phyloP scores from a whole-genome alignment of 139 green algal species.

The Eudorina sp. region DNA sequence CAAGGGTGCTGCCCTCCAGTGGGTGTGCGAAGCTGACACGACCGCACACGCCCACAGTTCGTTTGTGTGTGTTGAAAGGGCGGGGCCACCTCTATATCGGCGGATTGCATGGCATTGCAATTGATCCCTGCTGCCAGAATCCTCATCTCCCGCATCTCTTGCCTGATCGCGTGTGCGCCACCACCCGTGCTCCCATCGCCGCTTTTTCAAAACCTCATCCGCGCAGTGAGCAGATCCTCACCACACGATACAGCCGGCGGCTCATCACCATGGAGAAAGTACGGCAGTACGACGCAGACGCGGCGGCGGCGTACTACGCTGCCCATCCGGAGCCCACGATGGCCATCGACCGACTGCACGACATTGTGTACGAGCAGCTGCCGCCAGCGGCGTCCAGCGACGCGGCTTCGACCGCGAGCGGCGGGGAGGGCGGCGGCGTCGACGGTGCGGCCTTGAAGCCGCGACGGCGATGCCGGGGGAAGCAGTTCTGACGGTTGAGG shows the following conservation, averaged over 20 bases:
- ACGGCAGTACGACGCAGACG: conserved; percentile 47
- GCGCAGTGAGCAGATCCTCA: conserved; percentile 87
- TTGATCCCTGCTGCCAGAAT: too few relatives aligned
- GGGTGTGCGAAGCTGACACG: too few relatives aligned
- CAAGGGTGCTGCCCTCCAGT: too few relatives aligned
- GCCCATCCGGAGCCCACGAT: conserved; percentile 47
- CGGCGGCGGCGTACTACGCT: conserved; percentile 43
- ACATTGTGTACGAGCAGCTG: conserved; percentile 45
- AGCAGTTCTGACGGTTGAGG: conserved; percentile 5
- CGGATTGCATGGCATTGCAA: too few relatives aligned
- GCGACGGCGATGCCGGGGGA: conserved; percentile 31
- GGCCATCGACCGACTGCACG: conserved; percentile 53
- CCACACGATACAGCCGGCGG: conserved; percentile 83
- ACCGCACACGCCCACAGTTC: too few relatives aligned
- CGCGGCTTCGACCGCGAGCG: too few relatives aligned
- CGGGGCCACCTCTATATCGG: too few relatives aligned
- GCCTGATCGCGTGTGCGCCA: too few relatives aligned
- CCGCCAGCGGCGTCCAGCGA: neutral
- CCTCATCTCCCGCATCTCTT: too few relatives aligned
- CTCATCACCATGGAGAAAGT: conserved; percentile 92
- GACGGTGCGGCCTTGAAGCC: neutral
- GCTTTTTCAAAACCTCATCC: too few relatives aligned
- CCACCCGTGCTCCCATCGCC: too few relatives aligned
- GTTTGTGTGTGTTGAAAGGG: too few relatives aligned
- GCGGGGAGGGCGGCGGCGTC: neutral